Evolutionary conservation across 805 yeast species (phyloP), one percentile per base, ranked within the genome.

Genomic region (Candida nonsorbophila): DNA sequence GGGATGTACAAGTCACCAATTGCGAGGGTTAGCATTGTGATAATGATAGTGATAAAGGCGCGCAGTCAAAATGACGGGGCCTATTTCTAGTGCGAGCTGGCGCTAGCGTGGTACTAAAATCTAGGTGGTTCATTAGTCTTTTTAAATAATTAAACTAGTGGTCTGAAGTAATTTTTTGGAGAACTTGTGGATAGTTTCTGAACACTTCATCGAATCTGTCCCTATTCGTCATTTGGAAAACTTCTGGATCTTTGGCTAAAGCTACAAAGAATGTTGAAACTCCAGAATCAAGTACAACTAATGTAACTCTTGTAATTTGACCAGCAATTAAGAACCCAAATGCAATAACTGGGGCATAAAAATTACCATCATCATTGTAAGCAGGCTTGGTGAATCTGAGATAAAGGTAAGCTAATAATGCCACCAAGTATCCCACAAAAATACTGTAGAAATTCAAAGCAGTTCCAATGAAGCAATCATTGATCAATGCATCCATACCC

Each of bases 1-100:
- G 98, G 98, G 18, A 90, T 82, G 53, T 80, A 86, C 2, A 90
- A 68, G 51, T 90, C 97, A 7, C 96, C 95, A 39, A 90, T 75
- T 3, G 94, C 94, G 24, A 90, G 46, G 4, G 68, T 57, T 16
- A 65, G 49, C 71, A 64, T 65, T 11, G 24, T 10, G 26, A 14
- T 13, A 13, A 7, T 13, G 15, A 12, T 14, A 14, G n/a, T 10
- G 9, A 18, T 7, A 18, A 7, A 18, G 10, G 9, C 20, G 20
- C 10, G 10, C 10, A 18, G 10, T 7, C 7, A 10, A 18, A 18
- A 18, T 18, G 7, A 7, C 9, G 20, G 20, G 20, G 10, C 10
- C 20, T n/a, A n/a, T n/a, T n/a, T n/a, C n/a, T n/a, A n/a, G 14
- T 25, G 15, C 15, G 24, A 7, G 11, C 14, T n/a, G n/a, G n/a